Conservation (phyloP, 805 yeast species). For the Saturnispora sanitii region DNA sequence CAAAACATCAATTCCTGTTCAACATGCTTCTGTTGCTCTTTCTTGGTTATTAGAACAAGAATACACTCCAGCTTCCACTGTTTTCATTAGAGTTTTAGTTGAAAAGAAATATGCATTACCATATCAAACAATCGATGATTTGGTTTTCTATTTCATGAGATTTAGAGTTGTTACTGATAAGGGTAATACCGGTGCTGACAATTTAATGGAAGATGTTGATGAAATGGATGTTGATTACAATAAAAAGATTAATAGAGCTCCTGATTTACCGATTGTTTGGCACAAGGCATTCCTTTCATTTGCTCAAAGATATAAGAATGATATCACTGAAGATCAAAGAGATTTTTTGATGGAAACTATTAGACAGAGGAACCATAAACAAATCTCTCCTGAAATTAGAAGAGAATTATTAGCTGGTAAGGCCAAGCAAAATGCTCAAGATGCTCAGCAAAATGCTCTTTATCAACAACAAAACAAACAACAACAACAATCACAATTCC, state of each 20-base stretch:
- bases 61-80: conserved; percentile 80
- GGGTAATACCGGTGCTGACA: conserved; percentile 23
- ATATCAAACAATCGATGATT: conserved; percentile 88
- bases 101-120: conserved; percentile 97
- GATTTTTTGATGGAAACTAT: conserved; percentile 87
- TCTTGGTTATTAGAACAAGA: conserved; percentile 75
- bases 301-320: conserved; percentile 94
- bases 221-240: conserved; percentile 25
- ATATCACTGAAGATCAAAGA: conserved; percentile 96
- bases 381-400: conserved; percentile 88
- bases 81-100: conserved; percentile 77
- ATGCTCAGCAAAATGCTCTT: background rate
- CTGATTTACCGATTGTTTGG: conserved; percentile 88
- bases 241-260: conserved; percentile 27
- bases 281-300: conserved; percentile 91
- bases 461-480: conserved; percentile 9
- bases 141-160: conserved; percentile 88
- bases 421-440: conserved; percentile 34
- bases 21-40: conserved; percentile 94
- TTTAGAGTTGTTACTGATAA: conserved; percentile 56
- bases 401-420: conserved; percentile 85
- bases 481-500: conserved; percentile 8
- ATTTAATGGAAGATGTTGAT: conserved; percentile 25
- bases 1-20: conserved; percentile 85
- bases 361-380: conserved; percentile 80